A percentile compares a stretch with the other conserved stretches of the same genome.
Conservation (phyloP, 1,139 yeast genomes). For the Pichia sp. region DNA sequence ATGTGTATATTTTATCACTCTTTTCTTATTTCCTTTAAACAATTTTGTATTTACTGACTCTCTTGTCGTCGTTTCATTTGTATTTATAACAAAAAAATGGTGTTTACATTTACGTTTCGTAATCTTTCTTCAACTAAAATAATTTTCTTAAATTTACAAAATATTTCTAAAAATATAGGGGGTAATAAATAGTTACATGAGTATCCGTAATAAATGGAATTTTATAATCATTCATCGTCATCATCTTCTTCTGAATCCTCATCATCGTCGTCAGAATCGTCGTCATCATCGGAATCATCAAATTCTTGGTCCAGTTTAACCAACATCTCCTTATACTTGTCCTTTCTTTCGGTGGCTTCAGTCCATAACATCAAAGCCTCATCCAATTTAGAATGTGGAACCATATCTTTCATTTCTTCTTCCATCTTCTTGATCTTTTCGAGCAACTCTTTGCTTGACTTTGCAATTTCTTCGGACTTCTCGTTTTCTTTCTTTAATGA, state of each 20-base stretch:
- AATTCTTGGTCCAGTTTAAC: conserved; percentile 49
- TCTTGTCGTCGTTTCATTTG: neutral
- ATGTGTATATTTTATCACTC: neutral
- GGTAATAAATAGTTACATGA: too few species aligned
- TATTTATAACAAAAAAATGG: neutral
- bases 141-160: too few species aligned
- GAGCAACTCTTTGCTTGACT: conserved; percentile 7
- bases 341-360: conserved; percentile 69
- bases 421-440: conserved; percentile 14
- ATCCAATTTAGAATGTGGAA: conserved; percentile 65
- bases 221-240: conserved; percentile 21
- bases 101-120: too few species aligned
- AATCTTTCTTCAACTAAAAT: too few species aligned
- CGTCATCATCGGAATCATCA: conserved; percentile 52
- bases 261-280: conserved; percentile 20
- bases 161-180: too few species aligned
- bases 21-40: neutral
- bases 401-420: conserved; percentile 32
- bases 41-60: neutral
- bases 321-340: conserved; percentile 54
- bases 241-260: conserved; percentile 22
- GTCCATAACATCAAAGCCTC: conserved; percentile 73
- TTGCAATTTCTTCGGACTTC: neutral
- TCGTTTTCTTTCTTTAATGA: neutral
- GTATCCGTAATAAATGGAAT: too few species aligned